Conservation (phyloP, 1,284 basidiomycete species). For the Ceratobasidium sp. region DNA sequence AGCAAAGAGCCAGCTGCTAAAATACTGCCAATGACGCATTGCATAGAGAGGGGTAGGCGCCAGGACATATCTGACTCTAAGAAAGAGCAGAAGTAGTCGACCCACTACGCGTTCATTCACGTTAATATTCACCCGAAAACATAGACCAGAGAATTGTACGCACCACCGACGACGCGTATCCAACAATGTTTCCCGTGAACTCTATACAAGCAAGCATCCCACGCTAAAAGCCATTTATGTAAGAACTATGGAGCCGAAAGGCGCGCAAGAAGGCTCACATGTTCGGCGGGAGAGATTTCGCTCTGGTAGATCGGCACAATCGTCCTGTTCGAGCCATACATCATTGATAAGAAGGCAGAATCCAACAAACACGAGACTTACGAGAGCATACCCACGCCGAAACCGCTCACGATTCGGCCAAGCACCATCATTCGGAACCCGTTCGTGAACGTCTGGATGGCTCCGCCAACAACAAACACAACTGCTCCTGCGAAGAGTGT, state of each 20-base stretch:
- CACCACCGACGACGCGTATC: constrained; percentile 95
- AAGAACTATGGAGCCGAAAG: constrained; percentile 30
- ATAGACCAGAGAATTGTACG: constrained; percentile 55
- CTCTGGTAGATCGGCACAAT: constrained; percentile 98
- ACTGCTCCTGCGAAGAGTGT: constrained; percentile 90
- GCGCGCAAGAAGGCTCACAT: constrained; percentile 69
- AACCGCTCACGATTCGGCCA: constrained; percentile 89
- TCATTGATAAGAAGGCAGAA: constrained; percentile 38
- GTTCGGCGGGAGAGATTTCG: constrained; percentile 94
- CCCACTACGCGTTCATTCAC: constrained; percentile 75
- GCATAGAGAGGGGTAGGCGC: constrained; percentile 87
- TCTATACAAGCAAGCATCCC: constrained; percentile 96
- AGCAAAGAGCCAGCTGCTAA: constrained; percentile 86
- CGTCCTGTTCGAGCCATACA: constrained; percentile 67
- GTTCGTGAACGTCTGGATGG: constrained; percentile 87
- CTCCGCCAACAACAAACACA: constrained; percentile 90
- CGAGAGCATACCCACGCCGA: constrained; percentile 94
- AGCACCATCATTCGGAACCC: constrained; percentile 90
- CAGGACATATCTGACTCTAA: constrained; percentile 85
- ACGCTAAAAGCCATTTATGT: constrained; percentile 65
- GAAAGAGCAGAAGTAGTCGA: constrained; percentile 94
- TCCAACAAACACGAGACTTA: constrained; percentile 60
- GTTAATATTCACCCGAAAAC: neutral
- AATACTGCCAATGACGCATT: constrained; percentile 88
- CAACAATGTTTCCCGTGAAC: constrained; percentile 93